Conservation (phyloP, 768 basidiomycete species). For the Termitomyces sp. region DNA sequence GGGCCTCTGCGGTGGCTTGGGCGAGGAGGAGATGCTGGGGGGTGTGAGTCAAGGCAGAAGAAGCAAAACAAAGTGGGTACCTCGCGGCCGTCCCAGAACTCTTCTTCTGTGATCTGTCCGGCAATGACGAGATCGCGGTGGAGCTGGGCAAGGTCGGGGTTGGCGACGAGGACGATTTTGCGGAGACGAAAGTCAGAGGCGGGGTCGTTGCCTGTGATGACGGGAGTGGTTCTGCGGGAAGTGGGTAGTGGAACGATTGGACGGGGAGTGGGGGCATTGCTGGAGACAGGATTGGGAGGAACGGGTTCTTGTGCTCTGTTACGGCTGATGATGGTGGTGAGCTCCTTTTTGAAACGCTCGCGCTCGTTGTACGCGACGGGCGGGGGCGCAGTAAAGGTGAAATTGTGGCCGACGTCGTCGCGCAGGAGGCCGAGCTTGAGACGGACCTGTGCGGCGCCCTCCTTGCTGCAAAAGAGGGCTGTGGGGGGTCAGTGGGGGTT, state of each 20-base stretch:
- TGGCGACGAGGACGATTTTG: constrained; percentile 75
- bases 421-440: constrained; percentile 68
- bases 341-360: constrained; percentile 77
- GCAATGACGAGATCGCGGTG: constrained; percentile 87
- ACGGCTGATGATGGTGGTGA: constrained; percentile 71
- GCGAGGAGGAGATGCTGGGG: constrained; percentile 71
- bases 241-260: constrained; percentile 56
- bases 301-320: constrained; percentile 47
- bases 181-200: constrained; percentile 68
- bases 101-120: constrained; percentile 83
- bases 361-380: constrained; percentile 65
- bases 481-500: constrained; percentile 13
- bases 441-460: constrained; percentile 73
- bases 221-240: constrained; percentile 51
- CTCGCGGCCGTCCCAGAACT: constrained; percentile 98
- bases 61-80: constrained; percentile 35
- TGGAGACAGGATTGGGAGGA: constrained; percentile 19
- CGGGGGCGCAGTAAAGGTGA: constrained; percentile 72
- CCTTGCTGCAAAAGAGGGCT: constrained; percentile 87
- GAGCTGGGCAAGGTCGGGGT: constrained; percentile 72
- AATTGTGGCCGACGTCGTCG: constrained; percentile 76
- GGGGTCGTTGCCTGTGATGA: constrained; percentile 51
- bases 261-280: constrained; percentile 26
- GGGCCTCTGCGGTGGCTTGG: constrained; percentile 68
- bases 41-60: constrained; percentile 14